phyloP scores from a whole-genome alignment of 176 grass and related monocot genomes.

The Thalia dealbata region DNA sequence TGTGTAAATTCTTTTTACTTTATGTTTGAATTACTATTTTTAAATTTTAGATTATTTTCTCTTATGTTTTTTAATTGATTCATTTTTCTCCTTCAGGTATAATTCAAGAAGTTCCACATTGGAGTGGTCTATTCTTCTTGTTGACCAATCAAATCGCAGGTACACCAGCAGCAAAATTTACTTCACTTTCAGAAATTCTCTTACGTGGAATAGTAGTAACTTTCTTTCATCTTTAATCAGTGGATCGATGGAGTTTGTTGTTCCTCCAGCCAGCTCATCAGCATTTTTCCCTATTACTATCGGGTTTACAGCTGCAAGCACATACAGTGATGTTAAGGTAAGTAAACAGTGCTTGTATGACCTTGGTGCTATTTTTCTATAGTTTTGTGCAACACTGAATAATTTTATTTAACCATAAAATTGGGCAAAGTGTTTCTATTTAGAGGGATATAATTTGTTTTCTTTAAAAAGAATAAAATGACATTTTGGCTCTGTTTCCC shows the following conservation, averaged over 20 bases:
- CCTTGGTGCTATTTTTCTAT: background rate
- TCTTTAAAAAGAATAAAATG: background rate
- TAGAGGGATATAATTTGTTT: background rate
- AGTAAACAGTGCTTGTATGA: background rate
- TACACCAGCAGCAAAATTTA: constrained; percentile 8
- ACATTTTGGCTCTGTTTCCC: too few relatives aligned
- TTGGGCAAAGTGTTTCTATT: background rate
- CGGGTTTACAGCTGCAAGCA: constrained; percentile 58
- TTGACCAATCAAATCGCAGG: constrained; percentile 77
- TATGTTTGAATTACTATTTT: background rate
- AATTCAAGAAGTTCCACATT: constrained; percentile 62
- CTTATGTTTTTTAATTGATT: constrained; percentile 6
- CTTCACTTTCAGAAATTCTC: background rate
- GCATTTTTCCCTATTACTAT: constrained; percentile 71
- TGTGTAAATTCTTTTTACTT: background rate
- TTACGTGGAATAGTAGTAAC: background rate
- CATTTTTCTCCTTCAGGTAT: constrained; percentile 37
- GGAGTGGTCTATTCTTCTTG: constrained; percentile 79
- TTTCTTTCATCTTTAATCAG: constrained; percentile 29
- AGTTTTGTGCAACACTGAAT: background rate
- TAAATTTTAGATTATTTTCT: background rate
- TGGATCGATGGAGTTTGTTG: constrained; percentile 84
- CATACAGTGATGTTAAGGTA: constrained; percentile 74
- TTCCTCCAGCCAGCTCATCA: constrained; percentile 59
- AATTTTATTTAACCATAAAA: background rate